phyloP scores from a whole-genome alignment of 2,329 filamentous ascomycete genomes.

The Amesomyces nigricolor region DNA sequence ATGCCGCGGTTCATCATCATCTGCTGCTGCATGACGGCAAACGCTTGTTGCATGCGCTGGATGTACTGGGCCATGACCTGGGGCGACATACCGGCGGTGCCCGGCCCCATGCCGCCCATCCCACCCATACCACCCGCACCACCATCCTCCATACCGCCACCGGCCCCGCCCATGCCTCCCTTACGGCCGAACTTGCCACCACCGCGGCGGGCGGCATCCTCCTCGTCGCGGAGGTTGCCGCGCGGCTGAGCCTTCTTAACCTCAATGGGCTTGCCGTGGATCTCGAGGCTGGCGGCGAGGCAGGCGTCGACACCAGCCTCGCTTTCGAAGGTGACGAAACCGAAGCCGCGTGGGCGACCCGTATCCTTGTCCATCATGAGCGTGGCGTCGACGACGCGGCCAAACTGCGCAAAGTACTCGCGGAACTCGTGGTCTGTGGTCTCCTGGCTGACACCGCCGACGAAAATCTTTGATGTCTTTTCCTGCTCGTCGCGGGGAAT shows the following conservation, averaged over 20 bases:
- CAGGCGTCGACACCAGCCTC: conserved; percentile 92
- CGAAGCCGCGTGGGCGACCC: conserved; percentile 90
- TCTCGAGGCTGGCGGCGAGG: conserved; percentile 77
- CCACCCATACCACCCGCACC: conserved; percentile 30
- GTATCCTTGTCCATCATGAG: conserved; percentile 99
- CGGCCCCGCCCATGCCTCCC: conserved; percentile 9
- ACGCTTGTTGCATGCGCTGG: conserved; percentile 97
- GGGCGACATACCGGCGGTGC: conserved; percentile 67
- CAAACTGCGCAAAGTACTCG: conserved; percentile 94
- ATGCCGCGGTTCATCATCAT: conserved; percentile 73
- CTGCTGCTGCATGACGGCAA: conserved; percentile 89
- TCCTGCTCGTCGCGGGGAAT: conserved; percentile 98
- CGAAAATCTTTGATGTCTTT: conserved; percentile 97
- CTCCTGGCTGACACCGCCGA: conserved; percentile 95
- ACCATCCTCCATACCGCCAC: conserved; percentile 32
- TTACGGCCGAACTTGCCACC: conserved; percentile 49
- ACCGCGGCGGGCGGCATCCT: conserved; percentile 60
- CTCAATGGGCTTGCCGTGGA: conserved; percentile 93
- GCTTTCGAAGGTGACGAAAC: conserved; percentile 96
- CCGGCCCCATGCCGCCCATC: conserved; percentile 37
- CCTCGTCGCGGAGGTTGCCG: conserved; percentile 88
- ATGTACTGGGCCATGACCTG: conserved; percentile 98
- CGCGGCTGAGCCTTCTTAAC: conserved; percentile 97
- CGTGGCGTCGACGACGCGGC: conserved; percentile 91
- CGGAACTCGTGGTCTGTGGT: conserved; percentile 95